These are phyloP conservation scores for Drechmeria coniospora DNA, from an alignment of 2,329 filamentous ascomycete species.

Conservation along the genomic window DNA sequence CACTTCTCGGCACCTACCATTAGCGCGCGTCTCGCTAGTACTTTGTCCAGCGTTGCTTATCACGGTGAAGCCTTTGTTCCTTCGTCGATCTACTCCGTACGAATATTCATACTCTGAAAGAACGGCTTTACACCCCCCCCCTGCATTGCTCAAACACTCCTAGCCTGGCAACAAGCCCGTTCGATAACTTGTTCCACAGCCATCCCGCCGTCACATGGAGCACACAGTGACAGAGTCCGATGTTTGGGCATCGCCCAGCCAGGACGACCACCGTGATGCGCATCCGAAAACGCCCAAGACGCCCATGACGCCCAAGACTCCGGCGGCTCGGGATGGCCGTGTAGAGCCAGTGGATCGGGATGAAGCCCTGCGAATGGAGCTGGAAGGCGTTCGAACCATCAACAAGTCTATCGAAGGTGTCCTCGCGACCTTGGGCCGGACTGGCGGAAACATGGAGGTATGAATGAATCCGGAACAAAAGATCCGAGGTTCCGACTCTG, in stretches of 20 bases:
- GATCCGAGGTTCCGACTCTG: slow-evolving; percentile 1
- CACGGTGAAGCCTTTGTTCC: too few species aligned
- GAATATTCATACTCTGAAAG: too few species aligned
- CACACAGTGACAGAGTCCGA: slow-evolving; percentile 36
- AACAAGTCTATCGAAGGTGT: slow-evolving; percentile 78
- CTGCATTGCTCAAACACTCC: too few species aligned
- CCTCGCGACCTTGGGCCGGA: slow-evolving; percentile 53
- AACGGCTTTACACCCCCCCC: too few species aligned
- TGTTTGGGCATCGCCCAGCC: slow-evolving; percentile 29
- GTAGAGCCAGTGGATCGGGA: slow-evolving; percentile 49
- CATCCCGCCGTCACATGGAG: too few species aligned
- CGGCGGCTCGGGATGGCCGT: slow-evolving; percentile 20
- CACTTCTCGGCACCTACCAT: too few species aligned
- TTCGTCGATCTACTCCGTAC: too few species aligned
- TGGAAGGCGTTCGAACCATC: slow-evolving; percentile 70
- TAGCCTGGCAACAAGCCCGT: too few species aligned
- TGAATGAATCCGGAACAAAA: slow-evolving; percentile 1
- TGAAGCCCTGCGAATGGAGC: slow-evolving; percentile 57
- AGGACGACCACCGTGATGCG: slow-evolving; percentile 14
- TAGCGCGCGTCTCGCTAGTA: too few species aligned
- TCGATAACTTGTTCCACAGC: too few species aligned
- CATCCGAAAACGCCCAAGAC: slow-evolving; percentile 23
- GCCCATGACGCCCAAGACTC: slow-evolving; percentile 32
- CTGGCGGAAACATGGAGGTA: slow-evolving; percentile 66
- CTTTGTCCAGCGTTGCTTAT: too few species aligned